Base-by-base conservation (phyloP, 2,329 filamentous ascomycete genomes). In the Talaromyces piceae region DNA sequence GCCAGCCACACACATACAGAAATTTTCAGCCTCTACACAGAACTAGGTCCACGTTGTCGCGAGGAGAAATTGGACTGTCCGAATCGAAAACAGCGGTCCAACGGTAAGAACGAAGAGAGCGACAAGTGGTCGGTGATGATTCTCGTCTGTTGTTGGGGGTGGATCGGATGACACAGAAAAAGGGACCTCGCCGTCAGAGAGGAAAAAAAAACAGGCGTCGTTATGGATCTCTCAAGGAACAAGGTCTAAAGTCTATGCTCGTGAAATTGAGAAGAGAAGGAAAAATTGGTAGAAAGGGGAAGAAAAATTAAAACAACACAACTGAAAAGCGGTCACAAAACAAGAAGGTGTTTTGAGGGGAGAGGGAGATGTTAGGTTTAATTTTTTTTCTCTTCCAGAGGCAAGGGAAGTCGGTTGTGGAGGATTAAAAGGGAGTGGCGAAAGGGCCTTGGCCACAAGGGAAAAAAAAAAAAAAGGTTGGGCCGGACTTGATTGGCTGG, bases 191-290 rank as follows among this genome's bases (percentile, higher is more conserved):
- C 30, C 33, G 39, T 7, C 44, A 51, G 49, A 51, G 45, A 51
- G 43, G 47, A 43, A 45, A 44, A 31, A 23, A 43, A 20, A 58
- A 44, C 8, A 9, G 16, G 33, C n/a, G n/a, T n/a, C n/a, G n/a
- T n/a, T n/a, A 39, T 31, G 41, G 43, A 43, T 51, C 49, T 47
- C 51, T 59, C 55, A 56, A n/a, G 41, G 23, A 46, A 50, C 45
- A 46, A 57, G 55, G 57, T 62, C 61, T 64, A 64, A 63, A 60
- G 59, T 65, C 62, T 63, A 63, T 61, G 58, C 56, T 53, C 51
- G 55, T 55, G 54, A 60, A 60, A 56, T 59, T 57, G 53, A 59
- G 60, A 62, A 55, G 59, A 54, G 60, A 58, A 60, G 56, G 45
- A 57, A 59, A 58, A 56, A 60, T 58, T 56, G 62, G 59, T 61